Base-by-base conservation (phyloP, 768 basidiomycete species). In the Tricholomella constricta region DNA sequence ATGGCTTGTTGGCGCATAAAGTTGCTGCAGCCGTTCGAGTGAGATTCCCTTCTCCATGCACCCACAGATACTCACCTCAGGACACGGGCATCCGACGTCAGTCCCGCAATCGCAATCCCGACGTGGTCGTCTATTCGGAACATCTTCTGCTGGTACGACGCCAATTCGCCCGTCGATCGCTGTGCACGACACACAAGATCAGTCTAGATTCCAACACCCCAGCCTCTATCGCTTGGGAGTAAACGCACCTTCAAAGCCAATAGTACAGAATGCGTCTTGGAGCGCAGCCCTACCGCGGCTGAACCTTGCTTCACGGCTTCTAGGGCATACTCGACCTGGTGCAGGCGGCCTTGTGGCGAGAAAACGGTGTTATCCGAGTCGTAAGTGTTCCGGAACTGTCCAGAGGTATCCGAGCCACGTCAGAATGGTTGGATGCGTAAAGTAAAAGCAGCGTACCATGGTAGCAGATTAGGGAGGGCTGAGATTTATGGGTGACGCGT, bases 141-240 rank as follows among this genome's bases (percentile, higher is more conserved):
- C 88, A 98, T 91, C 82, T 99, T 98, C 77, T 98, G 95, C 69
- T 99, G 97, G 79, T 98, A 98, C n/a, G 92, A 93, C 14, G 97
- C 95, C 47, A 99, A 82, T 70, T 98, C 96, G 55, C 97, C 97
- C 12, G 94, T 95, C 25, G 97, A 98, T 71, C 96, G 84, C 97
- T 99, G 54, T 29, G 17, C 38, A 15, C 35, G 51, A 31, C 29
- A 29, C 3, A 46, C 36, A 23, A 11, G 44, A 45, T 45, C 32
- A 36, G 17, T 2, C 3, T 22, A 48, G 27, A 40, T 41, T 36
- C n/a, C 22, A 17, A 2, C 10, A 10, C 25, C 22, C 4, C 10
- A 19, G 6, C 8, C 15, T 11, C 34, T 11, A 36, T 17, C 6
- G n/a, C 6, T 6, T 7, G 20, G 4, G 22, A n/a, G 8, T 26